Base-by-base conservation (phyloP, 805 yeast genomes). In the Suhomyces emberorum region DNA sequence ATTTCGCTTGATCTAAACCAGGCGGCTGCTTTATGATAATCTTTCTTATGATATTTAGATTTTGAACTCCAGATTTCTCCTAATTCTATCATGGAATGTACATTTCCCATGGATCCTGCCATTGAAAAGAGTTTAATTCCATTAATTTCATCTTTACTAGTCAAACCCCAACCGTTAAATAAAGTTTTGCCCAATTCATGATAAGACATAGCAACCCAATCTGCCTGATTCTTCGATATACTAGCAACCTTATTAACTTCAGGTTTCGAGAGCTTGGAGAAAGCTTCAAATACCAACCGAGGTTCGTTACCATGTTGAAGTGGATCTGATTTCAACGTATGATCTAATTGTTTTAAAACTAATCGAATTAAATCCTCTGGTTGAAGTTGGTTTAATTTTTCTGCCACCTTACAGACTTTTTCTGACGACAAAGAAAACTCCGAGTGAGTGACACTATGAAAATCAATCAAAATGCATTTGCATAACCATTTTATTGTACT, bases 51-150 rank as follows among this genome's bases (percentile, higher is more conserved):
- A 8, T 57, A 54, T 44, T 66, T 68, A 2, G 82, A 72, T 44
- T 76, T 79, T 20, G 69, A 64, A 34, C 77, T 65, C 81, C 86
- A 84, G n/a, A 83, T 58, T 36, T 67, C 72, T 1, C 91, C 95
- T 26, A 86, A 76, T 41, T 79, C 77, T 17, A 77, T 64, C 79
- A 83, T 76, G 0, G 88, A 81, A 40, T 81, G 83, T 1, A 74
- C 66, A 47, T 78, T 77, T 2, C 91, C 93, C 53, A 80, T 57
- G 7, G 79, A 65, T 0, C 80, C 91, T 2, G 88, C 78, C 48
- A 75, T 70, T 41, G 82, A 83, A 32, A 82, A 60, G 44, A 76
- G 75, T 41, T 67, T 67, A 19, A 83, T 61, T 0, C 85, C 91
- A 46, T 66, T 68, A 6, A 46, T 40, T 48, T 80, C 85, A 47